A percentile compares a stretch with the other conserved stretches of the same genome.
Evolutionary conservation across 352 stramenopile species (phyloP).

Genomic region (Phytophthora idaei): DNA sequence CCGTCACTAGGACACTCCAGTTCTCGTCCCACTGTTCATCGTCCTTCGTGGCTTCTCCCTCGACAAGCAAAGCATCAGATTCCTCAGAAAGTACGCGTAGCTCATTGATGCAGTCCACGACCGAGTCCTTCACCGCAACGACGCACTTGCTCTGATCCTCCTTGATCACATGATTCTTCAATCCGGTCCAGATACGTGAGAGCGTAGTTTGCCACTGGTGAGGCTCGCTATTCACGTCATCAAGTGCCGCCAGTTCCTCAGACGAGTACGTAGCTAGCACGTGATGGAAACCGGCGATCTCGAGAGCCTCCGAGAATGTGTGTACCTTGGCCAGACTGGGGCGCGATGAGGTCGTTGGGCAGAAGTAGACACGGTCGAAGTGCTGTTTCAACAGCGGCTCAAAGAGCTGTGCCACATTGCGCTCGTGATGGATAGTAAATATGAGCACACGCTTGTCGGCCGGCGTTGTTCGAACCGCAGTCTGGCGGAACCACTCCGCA

Average conservation of each 20-base stretch:
- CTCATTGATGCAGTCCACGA: conserved; percentile 66
- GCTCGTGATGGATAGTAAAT: conserved; percentile 88
- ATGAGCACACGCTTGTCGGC: conserved; percentile 55
- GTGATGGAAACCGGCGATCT: conserved; percentile 40
- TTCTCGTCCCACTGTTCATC: conserved; percentile 37
- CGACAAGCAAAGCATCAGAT: conserved; percentile 14
- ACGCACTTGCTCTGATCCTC: conserved; percentile 35
- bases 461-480: conserved; percentile 8
- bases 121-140: conserved; percentile 56
- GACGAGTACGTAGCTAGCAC: conserved; percentile 49
- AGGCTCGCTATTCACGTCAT: conserved; percentile 48
- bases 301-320: conserved; percentile 68
- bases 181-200: conserved; percentile 51
- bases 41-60: conserved; percentile 10
- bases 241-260: conserved; percentile 47
- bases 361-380: conserved; percentile 86
- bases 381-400: conserved; percentile 56
- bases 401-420: conserved; percentile 74
- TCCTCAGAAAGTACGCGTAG: conserved; percentile 42
- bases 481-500: conserved; percentile 71
- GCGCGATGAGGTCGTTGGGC: conserved; percentile 61
- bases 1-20: conserved; percentile 73
- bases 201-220: conserved; percentile 70
- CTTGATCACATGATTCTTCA: conserved; percentile 46
- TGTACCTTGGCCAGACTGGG: conserved; percentile 71